Conservation (phyloP, 176 grass and related monocot genomes). For the Avena sativa region DNA sequence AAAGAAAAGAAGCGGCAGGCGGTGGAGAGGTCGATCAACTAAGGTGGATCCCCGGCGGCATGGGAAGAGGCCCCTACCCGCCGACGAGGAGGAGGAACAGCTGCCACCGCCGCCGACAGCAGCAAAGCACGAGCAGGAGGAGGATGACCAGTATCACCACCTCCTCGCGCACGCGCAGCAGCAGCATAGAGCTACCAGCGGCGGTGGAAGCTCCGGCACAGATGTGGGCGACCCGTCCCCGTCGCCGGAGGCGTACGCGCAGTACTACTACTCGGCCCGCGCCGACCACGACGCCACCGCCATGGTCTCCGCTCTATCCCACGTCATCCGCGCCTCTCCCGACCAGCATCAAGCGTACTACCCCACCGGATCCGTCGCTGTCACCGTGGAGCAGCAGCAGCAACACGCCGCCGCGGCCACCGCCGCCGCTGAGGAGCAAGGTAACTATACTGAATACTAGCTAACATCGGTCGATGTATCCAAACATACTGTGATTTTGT, state of each 20-base stretch:
- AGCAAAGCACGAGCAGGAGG: constrained; percentile 43
- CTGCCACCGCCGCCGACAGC: background rate
- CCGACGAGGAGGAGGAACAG: constrained; percentile 60
- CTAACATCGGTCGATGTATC: constrained; percentile 5
- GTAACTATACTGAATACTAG: constrained; percentile 30
- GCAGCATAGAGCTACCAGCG: background rate
- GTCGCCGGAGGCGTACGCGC: constrained; percentile 50
- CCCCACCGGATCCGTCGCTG: background rate
- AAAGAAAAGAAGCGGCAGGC: background rate
- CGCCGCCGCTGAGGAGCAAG: constrained; percentile 49
- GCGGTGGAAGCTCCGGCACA: background rate
- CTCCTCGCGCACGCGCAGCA: background rate
- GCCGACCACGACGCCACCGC: constrained; percentile 74
- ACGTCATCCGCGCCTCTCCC: constrained; percentile 73
- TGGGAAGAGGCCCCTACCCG: constrained; percentile 90
- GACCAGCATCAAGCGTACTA: constrained; percentile 37
- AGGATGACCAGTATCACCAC: constrained; percentile 26
- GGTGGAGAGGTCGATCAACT: constrained; percentile 25
- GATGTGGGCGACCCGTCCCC: background rate
- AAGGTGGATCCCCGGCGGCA: constrained; percentile 84
- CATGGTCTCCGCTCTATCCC: constrained; percentile 89
- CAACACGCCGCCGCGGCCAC: background rate
- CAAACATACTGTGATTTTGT: constrained; percentile 22
- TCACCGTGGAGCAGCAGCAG: constrained; percentile 6
- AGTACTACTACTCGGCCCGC: constrained; percentile 71